phyloP scores from a whole-genome alignment of 306 rosid species.

The Dryas alaskensis region DNA sequence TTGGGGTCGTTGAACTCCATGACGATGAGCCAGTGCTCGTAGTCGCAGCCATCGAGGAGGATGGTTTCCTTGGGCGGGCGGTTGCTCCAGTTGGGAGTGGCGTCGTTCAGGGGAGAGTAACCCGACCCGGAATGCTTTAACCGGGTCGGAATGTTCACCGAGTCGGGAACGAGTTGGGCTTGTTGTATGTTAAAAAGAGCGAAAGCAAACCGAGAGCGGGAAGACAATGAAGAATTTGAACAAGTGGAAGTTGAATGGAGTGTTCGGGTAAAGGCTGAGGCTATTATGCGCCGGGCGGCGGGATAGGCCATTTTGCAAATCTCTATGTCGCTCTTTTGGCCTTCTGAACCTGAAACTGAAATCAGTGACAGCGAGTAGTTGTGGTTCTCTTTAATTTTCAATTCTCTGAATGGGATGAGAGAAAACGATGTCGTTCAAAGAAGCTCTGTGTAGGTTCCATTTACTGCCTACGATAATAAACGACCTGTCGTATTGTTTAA shows the following conservation, averaged over 20 bases:
- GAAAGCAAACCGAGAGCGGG: constrained; percentile 45
- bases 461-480: too few species aligned
- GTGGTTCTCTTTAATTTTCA: not conserved
- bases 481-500: too few species aligned
- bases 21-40: constrained; percentile 90
- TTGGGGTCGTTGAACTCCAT: constrained; percentile 69
- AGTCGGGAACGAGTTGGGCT: constrained; percentile 24
- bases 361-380: not conserved
- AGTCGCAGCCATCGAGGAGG: constrained; percentile 90
- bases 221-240: constrained; percentile 26
- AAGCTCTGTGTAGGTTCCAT: too few species aligned
- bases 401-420: not conserved
- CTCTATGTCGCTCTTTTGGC: not conserved
- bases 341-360: not conserved
- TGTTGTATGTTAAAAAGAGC: constrained; percentile 36
- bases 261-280: constrained; percentile 36
- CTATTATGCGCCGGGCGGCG: constrained; percentile 58
- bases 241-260: constrained; percentile 34
- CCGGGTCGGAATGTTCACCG: constrained; percentile 35
- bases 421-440: not conserved
- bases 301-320: constrained; percentile 53
- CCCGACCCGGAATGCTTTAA: constrained; percentile 61
- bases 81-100: constrained; percentile 89
- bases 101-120: constrained; percentile 74
- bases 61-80: constrained; percentile 88